Evolutionary conservation across 1,284 basidiomycete species (phyloP).

Genomic region (Moniliophthora roreri): DNA sequence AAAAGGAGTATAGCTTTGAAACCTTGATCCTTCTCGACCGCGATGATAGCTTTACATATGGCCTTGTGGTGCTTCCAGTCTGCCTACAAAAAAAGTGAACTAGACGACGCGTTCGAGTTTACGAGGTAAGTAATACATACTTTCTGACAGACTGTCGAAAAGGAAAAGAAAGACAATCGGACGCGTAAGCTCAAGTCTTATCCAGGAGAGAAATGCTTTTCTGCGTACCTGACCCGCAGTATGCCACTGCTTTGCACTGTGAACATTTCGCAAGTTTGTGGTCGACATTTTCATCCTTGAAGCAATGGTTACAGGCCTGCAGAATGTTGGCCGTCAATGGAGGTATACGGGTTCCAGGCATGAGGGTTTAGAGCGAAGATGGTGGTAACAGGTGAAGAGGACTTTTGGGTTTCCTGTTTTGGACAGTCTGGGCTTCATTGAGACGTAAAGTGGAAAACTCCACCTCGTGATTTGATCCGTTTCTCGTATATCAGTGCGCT

Average conservation of each 20-base stretch:
- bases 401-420: too few species aligned
- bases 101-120: neutral
- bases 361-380: too few species aligned
- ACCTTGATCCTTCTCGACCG: constrained; percentile 18
- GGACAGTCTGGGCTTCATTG: too few species aligned
- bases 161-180: neutral
- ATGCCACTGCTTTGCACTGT: constrained; percentile 27
- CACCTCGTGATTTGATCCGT: too few species aligned
- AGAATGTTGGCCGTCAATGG: constrained; percentile 25
- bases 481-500: too few species aligned
- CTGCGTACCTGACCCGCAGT: constrained; percentile 28
- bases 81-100: constrained; percentile 12
- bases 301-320: constrained; percentile 30
- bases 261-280: constrained; percentile 25
- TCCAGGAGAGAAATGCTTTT: neutral
- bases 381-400: too few species aligned
- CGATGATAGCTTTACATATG: constrained; percentile 25
- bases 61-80: constrained; percentile 27
- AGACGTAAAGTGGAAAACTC: too few species aligned
- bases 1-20: constrained; percentile 11
- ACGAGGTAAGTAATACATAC: neutral
- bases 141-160: constrained; percentile 12
- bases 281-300: constrained; percentile 19
- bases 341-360: constrained; percentile 15
- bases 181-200: neutral